Evolutionary conservation across 495 filamentous ascomycete species (phyloP).

Genomic region (Hypomontagnella submonticulosa): DNA sequence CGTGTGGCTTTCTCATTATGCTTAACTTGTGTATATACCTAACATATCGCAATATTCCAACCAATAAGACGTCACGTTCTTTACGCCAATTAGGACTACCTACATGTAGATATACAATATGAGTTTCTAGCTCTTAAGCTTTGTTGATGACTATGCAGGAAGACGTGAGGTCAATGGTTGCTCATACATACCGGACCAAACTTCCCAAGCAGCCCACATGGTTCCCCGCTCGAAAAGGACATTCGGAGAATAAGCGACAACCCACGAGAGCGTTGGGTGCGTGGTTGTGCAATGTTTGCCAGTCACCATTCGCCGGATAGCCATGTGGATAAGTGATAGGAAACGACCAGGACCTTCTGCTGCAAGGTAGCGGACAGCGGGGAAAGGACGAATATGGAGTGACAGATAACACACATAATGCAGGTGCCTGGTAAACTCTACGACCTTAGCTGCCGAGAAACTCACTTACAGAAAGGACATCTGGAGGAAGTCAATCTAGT

Average conservation of each 20-base stretch:
- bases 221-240: conserved; percentile 32
- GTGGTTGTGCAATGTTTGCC: conserved; percentile 30
- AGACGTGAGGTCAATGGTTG: not conserved
- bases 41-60: no score
- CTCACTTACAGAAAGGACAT: no score
- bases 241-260: conserved; percentile 35
- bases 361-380: conserved; percentile 20
- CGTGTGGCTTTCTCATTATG: no score
- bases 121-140: no score
- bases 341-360: conserved; percentile 14
- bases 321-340: conserved; percentile 14
- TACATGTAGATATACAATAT: no score
- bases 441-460: not conserved
- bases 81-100: no score
- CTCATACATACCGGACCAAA: not conserved
- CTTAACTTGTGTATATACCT: no score
- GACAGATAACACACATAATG: conserved; percentile 5
- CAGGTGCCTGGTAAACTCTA: no score
- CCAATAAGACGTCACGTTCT: no score
- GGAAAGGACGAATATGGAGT: conserved; percentile 7
- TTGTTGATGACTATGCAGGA: no score
- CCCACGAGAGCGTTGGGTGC: conserved; percentile 23
- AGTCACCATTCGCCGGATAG: conserved; percentile 22
- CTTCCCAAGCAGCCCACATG: conserved; percentile 10
- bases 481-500: no score